Evolutionary conservation across 2,329 filamentous ascomycete genomes (phyloP), one percentile per base, ranked within the genome.

Genomic region (Fusarium sp.): DNA sequence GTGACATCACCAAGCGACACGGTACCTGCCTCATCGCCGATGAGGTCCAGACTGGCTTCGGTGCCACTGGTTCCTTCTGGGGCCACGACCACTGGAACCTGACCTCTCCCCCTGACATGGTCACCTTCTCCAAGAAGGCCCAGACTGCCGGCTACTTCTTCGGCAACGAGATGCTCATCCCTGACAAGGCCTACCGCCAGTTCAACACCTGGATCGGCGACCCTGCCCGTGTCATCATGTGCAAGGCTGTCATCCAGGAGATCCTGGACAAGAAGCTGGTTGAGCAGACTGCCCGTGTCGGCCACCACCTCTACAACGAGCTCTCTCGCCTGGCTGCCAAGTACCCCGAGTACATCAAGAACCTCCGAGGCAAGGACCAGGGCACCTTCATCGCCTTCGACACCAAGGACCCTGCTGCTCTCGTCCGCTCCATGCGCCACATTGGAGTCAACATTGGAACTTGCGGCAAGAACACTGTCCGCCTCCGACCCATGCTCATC

Each of bases 141-240:
- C 93, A 96, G 84, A 93, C 93, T 17, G 93, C 93, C 14, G 93
- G 93, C 4, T 96, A 94, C 86, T 96, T 93, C 85, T 96, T 90
- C 80, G 92, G 92, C 49, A 92, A 95, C 85, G 87, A 89, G n/a
- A 89, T 89, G 51, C 86, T 96, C 59, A 86, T 92, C 59, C 93
- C 93, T 27, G 94, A 95, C 84, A 93, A 94, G 85, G 91, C 93
- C 33, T 95, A 95, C 85, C 90, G 93, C 71, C 93, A 96, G 84
- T 96, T 95, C 85, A 95, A 95, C 85, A 95, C 93, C 64, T 95
- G 93, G 93, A 94, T 95, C 87, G 93, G 93, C 76, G 93, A 96
- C 83, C 93, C 93, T 64, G 91, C 92, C 40, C 91, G 92, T 69
- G 92, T 92, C 17, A 85, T 96, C 74, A 88, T 95, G 76, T 94